Evolutionary conservation across 257 asterid genomes (phyloP).

Genomic region (Forsythia suspensa): DNA sequence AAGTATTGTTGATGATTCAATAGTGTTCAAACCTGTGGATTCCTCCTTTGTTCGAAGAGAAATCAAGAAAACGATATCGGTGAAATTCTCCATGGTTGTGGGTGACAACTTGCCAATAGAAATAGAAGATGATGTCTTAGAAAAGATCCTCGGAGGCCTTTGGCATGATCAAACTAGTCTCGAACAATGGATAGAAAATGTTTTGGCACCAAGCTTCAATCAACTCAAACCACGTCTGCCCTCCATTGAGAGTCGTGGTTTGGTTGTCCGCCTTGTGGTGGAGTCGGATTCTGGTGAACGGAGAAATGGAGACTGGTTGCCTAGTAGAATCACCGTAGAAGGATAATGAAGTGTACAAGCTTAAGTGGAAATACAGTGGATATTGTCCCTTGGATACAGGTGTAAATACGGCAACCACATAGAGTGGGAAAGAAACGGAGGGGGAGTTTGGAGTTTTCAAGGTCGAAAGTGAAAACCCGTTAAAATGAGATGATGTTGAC

Average conservation of each 20-base stretch:
- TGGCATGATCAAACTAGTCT: slow-evolving; percentile 65
- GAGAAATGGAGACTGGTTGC: slow-evolving; percentile 60
- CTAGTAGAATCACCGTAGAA: slow-evolving; percentile 55
- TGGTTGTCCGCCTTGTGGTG: slow-evolving; percentile 53
- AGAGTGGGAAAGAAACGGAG: slow-evolving; percentile 2
- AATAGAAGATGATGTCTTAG: slow-evolving; percentile 65
- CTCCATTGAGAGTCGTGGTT: slow-evolving; percentile 14
- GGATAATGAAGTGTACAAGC: slow-evolving; percentile 22
- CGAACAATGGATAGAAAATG: slow-evolving; percentile 67
- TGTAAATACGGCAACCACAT: slow-evolving; percentile 36
- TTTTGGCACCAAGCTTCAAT: slow-evolving; percentile 57
- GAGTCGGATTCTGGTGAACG: slow-evolving; percentile 42
- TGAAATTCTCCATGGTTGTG: slow-evolving; percentile 46
- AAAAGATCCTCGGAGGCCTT: slow-evolving; percentile 71
- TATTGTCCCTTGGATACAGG: slow-evolving; percentile 16
- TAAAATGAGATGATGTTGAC: slow-evolving; percentile 23
- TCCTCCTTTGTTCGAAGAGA: slow-evolving; percentile 56
- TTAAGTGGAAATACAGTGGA: background rate
- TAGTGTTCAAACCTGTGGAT: slow-evolving; percentile 71
- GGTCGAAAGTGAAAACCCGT: background rate
- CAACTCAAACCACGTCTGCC: slow-evolving; percentile 42
- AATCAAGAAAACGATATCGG: slow-evolving; percentile 69
- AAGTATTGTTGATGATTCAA: slow-evolving; percentile 62
- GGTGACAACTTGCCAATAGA: slow-evolving; percentile 47
- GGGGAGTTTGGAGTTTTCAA: too few relatives aligned